A percentile compares a stretch with the other conserved stretches of the same genome.
These are phyloP conservation scores for Septoria petroselini DNA, from an alignment of 2,329 filamentous ascomycete genomes.

Conservation along the genomic window DNA sequence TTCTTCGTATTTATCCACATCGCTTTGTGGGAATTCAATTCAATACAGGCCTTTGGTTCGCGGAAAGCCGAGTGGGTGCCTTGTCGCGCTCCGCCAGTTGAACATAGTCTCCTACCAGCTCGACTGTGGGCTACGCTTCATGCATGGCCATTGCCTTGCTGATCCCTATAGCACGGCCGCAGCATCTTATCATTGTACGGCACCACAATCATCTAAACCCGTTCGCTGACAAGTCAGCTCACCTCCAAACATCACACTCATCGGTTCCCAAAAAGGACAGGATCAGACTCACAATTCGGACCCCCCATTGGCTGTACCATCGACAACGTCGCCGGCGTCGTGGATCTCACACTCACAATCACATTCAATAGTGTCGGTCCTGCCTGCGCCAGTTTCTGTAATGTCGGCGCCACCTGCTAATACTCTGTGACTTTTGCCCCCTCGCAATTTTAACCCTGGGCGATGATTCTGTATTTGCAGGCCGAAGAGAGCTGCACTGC, in stretches of 20 bases:
- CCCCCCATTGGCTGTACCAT: constrained; percentile 46
- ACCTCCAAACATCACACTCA: too few species aligned
- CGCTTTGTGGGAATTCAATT: too few species aligned
- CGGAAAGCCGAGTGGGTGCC: too few species aligned
- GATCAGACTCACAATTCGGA: constrained; percentile 35
- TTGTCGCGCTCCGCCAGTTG: too few species aligned
- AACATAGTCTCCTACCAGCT: too few species aligned
- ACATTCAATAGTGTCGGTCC: constrained; percentile 42
- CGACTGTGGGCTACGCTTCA: too few species aligned
- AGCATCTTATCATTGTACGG: constrained; percentile 51
- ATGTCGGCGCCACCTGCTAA: constrained; percentile 34
- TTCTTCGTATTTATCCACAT: too few species aligned
- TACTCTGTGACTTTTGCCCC: constrained; percentile 32
- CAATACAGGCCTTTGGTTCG: too few species aligned
- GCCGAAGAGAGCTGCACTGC: constrained; percentile 32
- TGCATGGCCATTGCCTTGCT: not conserved
- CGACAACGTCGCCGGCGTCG: constrained; percentile 37
- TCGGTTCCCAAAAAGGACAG: too few species aligned
- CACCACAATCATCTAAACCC: constrained; percentile 41
- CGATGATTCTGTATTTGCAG: constrained; percentile 45
- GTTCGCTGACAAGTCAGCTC: not conserved
- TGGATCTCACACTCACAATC: constrained; percentile 42
- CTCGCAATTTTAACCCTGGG: constrained; percentile 41
- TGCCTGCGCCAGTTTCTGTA: constrained; percentile 35
- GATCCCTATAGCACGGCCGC: constrained; percentile 30